Base-by-base conservation (phyloP, 2,329 filamentous ascomycete species). In the Tolypocladium capitatum region DNA sequence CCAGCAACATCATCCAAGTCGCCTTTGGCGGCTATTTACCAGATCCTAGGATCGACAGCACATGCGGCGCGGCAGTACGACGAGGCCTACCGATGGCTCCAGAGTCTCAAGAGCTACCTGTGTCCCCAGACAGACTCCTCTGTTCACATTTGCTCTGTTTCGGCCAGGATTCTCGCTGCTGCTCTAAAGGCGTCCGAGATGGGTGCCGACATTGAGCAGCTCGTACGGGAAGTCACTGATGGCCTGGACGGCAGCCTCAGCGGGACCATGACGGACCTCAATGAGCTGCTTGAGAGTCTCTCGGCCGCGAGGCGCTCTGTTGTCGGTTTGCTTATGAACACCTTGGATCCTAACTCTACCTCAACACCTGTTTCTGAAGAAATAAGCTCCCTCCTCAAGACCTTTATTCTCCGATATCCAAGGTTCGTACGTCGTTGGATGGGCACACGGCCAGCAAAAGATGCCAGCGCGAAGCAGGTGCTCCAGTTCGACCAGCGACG, bases 401-500 rank as follows among this genome's bases (percentile, higher is more conserved):
- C 69, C 0, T 72, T 83, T 42, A 65, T 83, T 24, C 67, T 76
- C 30, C 72, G 77, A 47, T 74, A 78, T 50, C 80, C 80, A 13
- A 71, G 78, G 2, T 80, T 84, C 55, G 68, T 74, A 43, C 64
- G 76, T 7, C 71, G 80, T 42, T 84, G 80, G 76, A 64, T 83
- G 2, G 80, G 80, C 13, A 76, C 76, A 47, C 64, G 72, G 1
- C 77, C 79, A 0, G 65, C 65, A 5, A 68, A 69, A 13, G 70
- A 72, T 32, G 69, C 73, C 20, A 63, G 67, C 13, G 68, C 77
- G 8, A 83, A 83, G 53, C 74, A 78, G 10, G 65, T 75, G 33
- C 58, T 82, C 30, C 75, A 80, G 34, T 80, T 80, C 57, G 78
- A 83, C 52, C 77, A 83, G 52, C 70, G 79, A 34, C 72, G 75